Base-by-base conservation (phyloP, 352 stramenopile species). In the Pythium biforme region DNA sequence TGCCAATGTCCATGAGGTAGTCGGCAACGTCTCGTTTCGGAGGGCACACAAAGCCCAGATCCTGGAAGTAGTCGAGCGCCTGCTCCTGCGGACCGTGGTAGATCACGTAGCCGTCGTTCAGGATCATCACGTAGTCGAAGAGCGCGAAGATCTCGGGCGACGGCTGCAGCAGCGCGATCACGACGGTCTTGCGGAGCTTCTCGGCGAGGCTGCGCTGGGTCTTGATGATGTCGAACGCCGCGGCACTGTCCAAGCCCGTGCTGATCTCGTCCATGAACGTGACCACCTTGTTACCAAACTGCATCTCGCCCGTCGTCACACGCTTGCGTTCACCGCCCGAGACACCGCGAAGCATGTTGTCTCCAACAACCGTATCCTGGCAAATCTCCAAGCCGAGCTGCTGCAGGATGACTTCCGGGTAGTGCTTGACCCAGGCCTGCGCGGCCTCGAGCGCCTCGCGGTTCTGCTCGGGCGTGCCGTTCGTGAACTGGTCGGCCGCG, bases 231-330 rank as follows among this genome's bases (percentile, higher is more conserved):
- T 97, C 89, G 64, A 47, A 69, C 12, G 62, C 52, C 14, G 62
- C 62, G 1, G 62, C 62, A 53, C 54, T 64, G 48, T 69, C 90
- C 17, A 97, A 74, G 9, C 92, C 92, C 25, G 86, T 97, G 50
- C 76, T 89, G 62, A 98, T 95, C 72, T 92, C 81, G 71, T 97
- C 90, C 62, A 78, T 79, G 48, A 89, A 81, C 23, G 79, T 57
- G 19, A 95, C 75, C 19, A 62, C 70, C 55, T 72, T 66, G 26
- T 63, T 62, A 26, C 68, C 64, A 48, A 85, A 74, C 39, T 92
- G 68, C 74, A 97, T 97, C 75, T 83, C 71, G 51, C 73, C 75
- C 0, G 66, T 63, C 37, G 62, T 69, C 55, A 69, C 62, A 50
- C 62, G 62, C 55, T 69, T 69, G 37, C 62, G 62, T 26, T 85